These are phyloP conservation scores for Spizellomyces sp. DNA, from an alignment of 192 early-diverging fungal species.

Conservation along the genomic window DNA sequence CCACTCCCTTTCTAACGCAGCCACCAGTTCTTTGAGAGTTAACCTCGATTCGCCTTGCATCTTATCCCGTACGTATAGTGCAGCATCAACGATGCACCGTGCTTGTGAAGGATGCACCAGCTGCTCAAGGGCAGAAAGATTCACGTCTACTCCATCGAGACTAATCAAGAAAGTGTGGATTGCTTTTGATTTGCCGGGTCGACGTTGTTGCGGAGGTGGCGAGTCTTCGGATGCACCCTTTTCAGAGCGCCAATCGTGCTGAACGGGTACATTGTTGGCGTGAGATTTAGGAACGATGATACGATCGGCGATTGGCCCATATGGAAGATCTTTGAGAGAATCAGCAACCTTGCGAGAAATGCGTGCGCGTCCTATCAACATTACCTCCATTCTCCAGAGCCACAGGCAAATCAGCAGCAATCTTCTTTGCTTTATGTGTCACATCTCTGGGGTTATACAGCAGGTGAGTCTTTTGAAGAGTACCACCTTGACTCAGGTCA, in stretches of 20 bases:
- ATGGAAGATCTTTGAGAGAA: too few species aligned
- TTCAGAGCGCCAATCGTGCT: neutral
- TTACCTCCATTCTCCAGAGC: constrained; percentile 7
- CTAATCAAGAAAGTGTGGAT: constrained; percentile 36
- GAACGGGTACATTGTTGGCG: neutral
- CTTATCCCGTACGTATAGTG: neutral
- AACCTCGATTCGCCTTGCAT: constrained; percentile 6
- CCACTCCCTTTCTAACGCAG: constrained; percentile 36
- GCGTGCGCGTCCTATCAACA: neutral
- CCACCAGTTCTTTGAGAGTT: constrained; percentile 32
- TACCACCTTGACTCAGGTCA: neutral
- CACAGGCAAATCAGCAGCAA: constrained; percentile 40
- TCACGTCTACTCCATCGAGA: constrained; percentile 31
- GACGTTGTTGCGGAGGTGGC: neutral
- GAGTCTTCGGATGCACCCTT: neutral
- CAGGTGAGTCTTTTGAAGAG: neutral
- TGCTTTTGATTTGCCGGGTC: constrained; percentile 9
- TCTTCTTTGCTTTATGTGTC: constrained; percentile 37
- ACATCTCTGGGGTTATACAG: constrained; percentile 26
- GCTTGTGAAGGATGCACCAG: constrained; percentile 54
- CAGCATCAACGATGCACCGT: constrained; percentile 42
- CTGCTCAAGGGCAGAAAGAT: constrained; percentile 58
- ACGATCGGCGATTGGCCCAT: too few species aligned
- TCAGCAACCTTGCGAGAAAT: too few species aligned
- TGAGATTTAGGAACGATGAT: too few species aligned